Conservation (phyloP, 768 basidiomycete species). For the Suillus spraguei region DNA sequence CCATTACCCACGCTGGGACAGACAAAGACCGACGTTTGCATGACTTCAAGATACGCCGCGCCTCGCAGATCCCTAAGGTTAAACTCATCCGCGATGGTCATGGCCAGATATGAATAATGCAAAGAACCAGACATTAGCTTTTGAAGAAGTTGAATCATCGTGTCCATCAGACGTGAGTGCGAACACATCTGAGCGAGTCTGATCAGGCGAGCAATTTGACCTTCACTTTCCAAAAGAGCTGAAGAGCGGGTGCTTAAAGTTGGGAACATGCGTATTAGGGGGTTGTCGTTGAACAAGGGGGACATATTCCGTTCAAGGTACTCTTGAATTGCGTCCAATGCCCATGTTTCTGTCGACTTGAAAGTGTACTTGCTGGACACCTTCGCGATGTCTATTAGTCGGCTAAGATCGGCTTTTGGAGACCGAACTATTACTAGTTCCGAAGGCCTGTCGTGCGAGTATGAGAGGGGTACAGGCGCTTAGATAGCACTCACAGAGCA, state of each 20-base stretch:
- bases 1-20: constrained; percentile 18
- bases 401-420: constrained; percentile 50
- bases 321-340: constrained; percentile 71
- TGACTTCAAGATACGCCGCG: constrained; percentile 71
- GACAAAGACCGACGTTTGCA: constrained; percentile 55
- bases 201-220: constrained; percentile 60
- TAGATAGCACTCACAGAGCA: constrained; percentile 54
- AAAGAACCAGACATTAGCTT: constrained; percentile 64
- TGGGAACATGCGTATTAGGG: constrained; percentile 30
- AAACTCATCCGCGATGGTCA: constrained; percentile 74
- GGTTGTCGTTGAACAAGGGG: constrained; percentile 48
- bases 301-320: constrained; percentile 62
- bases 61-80: constrained; percentile 61
- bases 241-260: constrained; percentile 30
- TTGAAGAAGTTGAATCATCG: constrained; percentile 59
- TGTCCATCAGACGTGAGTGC: constrained; percentile 59
- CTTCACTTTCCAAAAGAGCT: constrained; percentile 42
- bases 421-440: constrained; percentile 55
- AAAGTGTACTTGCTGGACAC: constrained; percentile 76
- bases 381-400: constrained; percentile 62
- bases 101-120: constrained; percentile 71
- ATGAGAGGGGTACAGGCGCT: not conserved
- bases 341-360: constrained; percentile 75
- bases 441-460: constrained; percentile 49
- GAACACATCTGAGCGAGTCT: constrained; percentile 68